Percentiles rank a stretch among this genome's conserved stretches.
phyloP scores from a whole-genome alignment of 139 green algal species.

The Desmodesmus armatus region DNA sequence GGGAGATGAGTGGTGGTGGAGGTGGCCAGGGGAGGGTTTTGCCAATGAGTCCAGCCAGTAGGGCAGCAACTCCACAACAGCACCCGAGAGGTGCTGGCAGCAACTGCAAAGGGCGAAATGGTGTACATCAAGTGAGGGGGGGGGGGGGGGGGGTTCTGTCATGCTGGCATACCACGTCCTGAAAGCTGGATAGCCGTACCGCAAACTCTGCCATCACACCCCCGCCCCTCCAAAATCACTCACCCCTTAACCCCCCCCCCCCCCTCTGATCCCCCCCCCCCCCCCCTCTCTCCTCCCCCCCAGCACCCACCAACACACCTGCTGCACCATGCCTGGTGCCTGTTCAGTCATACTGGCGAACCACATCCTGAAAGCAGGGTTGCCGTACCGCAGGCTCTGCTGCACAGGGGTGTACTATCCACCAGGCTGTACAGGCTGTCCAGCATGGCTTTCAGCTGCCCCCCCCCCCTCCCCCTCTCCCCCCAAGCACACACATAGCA shows the following conservation, averaged over 20 bases:
- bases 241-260: background rate
- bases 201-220: background rate
- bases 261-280: background rate
- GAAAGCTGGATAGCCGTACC: background rate
- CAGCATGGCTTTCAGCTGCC: constrained; percentile 65
- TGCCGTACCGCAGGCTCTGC: constrained; percentile 86
- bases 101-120: constrained; percentile 15
- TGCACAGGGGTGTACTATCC: constrained; percentile 83
- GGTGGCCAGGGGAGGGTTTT: too few relatives aligned
- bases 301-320: background rate
- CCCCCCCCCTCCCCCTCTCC: too few relatives aligned
- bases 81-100: constrained; percentile 47
- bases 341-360: constrained; percentile 61
- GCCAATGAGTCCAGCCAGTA: constrained; percentile 94
- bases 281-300: background rate
- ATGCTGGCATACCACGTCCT: background rate
- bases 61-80: constrained; percentile 78
- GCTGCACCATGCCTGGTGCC: background rate
- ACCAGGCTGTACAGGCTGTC: constrained; percentile 76
- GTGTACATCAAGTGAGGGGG: background rate
- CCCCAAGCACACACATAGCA: too few relatives aligned
- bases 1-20: too few relatives aligned
- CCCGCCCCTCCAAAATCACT: background rate
- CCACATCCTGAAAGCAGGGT: constrained; percentile 92
- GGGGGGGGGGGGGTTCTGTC: background rate